Evolutionary conservation across 345 rosid species (phyloP), one percentile per base, ranked within the genome.

Genomic region (Eucalyptus polybractea): DNA sequence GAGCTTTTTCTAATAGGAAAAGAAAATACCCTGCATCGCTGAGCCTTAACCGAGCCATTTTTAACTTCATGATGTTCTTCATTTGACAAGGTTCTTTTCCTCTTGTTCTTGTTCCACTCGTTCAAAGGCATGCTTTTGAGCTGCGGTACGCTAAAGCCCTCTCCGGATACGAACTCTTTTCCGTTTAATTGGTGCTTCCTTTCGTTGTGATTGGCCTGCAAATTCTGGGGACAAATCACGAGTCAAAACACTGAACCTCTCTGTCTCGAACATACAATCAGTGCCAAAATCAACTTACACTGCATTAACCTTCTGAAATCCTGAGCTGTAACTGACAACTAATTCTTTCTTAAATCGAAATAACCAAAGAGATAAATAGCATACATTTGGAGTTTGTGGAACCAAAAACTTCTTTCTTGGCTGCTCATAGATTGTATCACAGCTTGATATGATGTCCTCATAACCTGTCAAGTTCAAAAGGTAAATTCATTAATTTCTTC

Each of bases 101-200:
- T 93, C 91, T 92, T 91, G 45, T 80, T 90, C 89, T 67, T 90
- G 87, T 91, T 90, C 91, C 91, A 47, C 60, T 88, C 91, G 17
- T 54, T 89, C 51, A 40, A 69, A 50, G 44, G 40, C 83, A 3
- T 37, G 47, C 83, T 76, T 6, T 37, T 21, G 27, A 76, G 47
- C 33, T 51, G 72, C 69, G 86, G 45, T 13, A 56, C 31, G 69
- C 76, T 86, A 7, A 14, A 90, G 40, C 88, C 89, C 86, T 80
- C 87, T 12, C 50, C 44, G 62, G 80, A 49, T 27, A 50, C 27
- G 17, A 72, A 81, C 76, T 47, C 83, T 50, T 21, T 65, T 56
- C 80, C 89, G 3, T 92, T 91, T 33, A 44, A 83, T 31, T 89
- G 88, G 33, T 89, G 67, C 86, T 91, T 94, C 90, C 87, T 92